Conservation (phyloP, 2,329 filamentous ascomycete genomes). For the Botrytis pseudocinerea region DNA sequence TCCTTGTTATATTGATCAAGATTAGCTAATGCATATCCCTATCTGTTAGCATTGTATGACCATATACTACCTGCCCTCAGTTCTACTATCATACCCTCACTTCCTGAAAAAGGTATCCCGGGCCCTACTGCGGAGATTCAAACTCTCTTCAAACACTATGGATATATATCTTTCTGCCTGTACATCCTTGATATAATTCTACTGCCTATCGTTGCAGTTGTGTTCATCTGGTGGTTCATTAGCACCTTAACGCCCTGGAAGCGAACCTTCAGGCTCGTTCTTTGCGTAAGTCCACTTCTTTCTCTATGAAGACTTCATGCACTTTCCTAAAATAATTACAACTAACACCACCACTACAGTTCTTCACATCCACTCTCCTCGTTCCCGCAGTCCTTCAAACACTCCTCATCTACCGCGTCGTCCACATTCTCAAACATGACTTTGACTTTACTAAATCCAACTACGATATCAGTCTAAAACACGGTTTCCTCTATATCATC, state of each 20-base stretch:
- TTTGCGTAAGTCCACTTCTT: not conserved
- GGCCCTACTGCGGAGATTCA: not conserved
- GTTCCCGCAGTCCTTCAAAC: not conserved
- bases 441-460: not conserved
- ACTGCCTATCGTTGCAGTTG: not conserved
- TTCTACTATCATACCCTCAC: not conserved
- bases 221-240: slow-evolving; percentile 16
- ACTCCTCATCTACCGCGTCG: not conserved
- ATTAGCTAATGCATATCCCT: not conserved
- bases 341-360: not conserved
- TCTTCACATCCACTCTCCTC: not conserved
- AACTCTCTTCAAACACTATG: slow-evolving; percentile 3
- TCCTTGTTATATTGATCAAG: not conserved
- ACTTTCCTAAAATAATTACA: not conserved
- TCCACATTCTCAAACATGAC: not conserved
- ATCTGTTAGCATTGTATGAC: not conserved
- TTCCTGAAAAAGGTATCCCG: not conserved
- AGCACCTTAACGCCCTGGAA: not conserved
- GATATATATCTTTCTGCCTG: slow-evolving; percentile 1
- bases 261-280: slow-evolving; percentile 1
- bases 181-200: slow-evolving; percentile 8
- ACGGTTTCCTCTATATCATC: not conserved
- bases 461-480: not conserved
- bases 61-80: not conserved
- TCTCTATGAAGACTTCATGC: not conserved